Conservation (phyloP, 768 basidiomycete species). For the Auricularia sp. region DNA sequence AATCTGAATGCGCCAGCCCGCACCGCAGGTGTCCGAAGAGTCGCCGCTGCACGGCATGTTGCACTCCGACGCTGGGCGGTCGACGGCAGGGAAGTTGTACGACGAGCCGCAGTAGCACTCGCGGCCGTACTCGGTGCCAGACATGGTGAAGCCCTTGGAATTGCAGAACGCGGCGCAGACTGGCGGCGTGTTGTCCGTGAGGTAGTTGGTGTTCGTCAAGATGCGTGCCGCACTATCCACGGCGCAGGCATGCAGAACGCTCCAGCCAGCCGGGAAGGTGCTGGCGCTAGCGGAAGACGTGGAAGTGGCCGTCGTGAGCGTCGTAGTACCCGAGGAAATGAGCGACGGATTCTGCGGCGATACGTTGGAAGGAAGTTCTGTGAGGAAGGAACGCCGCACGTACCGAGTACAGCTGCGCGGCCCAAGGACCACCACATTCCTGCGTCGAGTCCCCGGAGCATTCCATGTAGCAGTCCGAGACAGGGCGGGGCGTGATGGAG, state of each 20-base stretch:
- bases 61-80: background rate
- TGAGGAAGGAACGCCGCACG: background rate
- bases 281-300: background rate
- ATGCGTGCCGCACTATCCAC: background rate
- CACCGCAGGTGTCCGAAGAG: background rate
- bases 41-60: background rate
- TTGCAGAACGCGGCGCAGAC: background rate
- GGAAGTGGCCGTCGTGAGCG: background rate
- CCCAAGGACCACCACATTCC: background rate
- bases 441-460: background rate
- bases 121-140: background rate
- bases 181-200: background rate
- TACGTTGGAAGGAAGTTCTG: background rate
- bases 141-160: background rate
- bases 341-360: background rate
- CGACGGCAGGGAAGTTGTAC: background rate
- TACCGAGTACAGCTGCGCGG: background rate
- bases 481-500: background rate
- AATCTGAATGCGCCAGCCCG: background rate
- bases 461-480: background rate
- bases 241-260: background rate
- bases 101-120: background rate
- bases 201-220: background rate
- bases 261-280: background rate
- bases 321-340: background rate